A percentile compares a stretch with the other conserved stretches of the same genome.
Conservation (phyloP, 345 rosid genomes). For the Salix udensis region DNA sequence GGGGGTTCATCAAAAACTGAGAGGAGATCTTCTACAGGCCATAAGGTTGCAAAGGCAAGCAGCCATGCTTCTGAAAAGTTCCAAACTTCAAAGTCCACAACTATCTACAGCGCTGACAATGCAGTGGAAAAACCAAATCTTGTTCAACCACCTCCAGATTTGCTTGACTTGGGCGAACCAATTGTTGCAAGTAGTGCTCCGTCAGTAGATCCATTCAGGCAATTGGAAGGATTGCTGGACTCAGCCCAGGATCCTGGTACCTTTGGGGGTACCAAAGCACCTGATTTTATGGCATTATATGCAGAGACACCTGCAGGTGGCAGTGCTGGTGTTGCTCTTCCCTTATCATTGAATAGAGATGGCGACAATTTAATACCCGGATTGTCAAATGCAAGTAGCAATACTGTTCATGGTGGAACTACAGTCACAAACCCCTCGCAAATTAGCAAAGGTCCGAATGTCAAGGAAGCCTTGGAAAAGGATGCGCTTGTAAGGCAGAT, state of each 20-base stretch:
- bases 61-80: slow-evolving; percentile 36
- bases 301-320: slow-evolving; percentile 35
- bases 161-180: slow-evolving; percentile 85
- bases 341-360: slow-evolving; percentile 7
- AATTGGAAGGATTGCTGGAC: slow-evolving; percentile 80
- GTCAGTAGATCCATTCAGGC: slow-evolving; percentile 69
- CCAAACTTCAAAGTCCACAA: slow-evolving; percentile 18
- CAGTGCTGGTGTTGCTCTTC: slow-evolving; percentile 11
- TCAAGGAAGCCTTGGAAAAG: slow-evolving; percentile 62
- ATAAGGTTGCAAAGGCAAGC: slow-evolving; percentile 47
- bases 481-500: slow-evolving; percentile 87
- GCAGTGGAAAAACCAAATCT: slow-evolving; percentile 36
- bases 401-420: slow-evolving; percentile 18
- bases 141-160: slow-evolving; percentile 71
- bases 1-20: slow-evolving; percentile 72
- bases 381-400: slow-evolving; percentile 12
- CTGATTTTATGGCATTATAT: slow-evolving; percentile 56
- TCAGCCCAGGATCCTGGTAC: slow-evolving; percentile 22
- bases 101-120: slow-evolving; percentile 5
- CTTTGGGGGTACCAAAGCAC: slow-evolving; percentile 18
- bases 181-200: slow-evolving; percentile 32
- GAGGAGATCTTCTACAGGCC: slow-evolving; percentile 54
- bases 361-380: slow-evolving; percentile 27
- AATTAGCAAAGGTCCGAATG: slow-evolving; percentile 60
- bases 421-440: slow-evolving; percentile 19